Evolutionary conservation across 1,284 basidiomycete species (phyloP), one percentile per base, ranked within the genome.

Genomic region (Apiotrichum veenhuisii): DNA sequence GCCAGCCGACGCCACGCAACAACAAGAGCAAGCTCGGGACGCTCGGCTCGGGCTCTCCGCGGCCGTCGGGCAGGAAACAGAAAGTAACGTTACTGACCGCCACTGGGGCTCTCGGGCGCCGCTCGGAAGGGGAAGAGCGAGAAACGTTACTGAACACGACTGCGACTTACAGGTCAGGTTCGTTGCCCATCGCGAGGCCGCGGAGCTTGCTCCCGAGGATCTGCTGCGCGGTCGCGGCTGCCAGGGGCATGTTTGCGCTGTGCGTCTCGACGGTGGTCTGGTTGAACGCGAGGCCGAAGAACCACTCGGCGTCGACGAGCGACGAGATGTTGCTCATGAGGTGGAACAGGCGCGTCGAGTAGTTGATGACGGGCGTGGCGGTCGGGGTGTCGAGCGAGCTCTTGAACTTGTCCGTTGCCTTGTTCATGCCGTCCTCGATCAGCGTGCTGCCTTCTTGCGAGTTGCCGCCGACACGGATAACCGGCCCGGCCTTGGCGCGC

Each of bases 391-490:
- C 48, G 37, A 49, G 49, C 34, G 51, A 53, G 36, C 52, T 59
- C 50, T 69, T 68, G 54, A 69, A 66, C 61, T 65, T 67, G 34
- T 61, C 78, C 27, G 85, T 77, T 3, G 81, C 80, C 53, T 80
- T 75, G 0, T 74, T 60, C 11, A 83, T 74, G 12, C 77, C 77
- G 26, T 79, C 74, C 0, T 65, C 51, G 48, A 83, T 80, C 43
- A 84, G 70, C 0, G 77, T 77, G 12, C 84, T 84, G 25, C 78
- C 81, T 59, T 88, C 86, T 66, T 88, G 87, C 2, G 85, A 85
- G 72, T 89, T 89, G 53, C 88, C 88, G 36, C 88, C 88, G 4
- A 89, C 80, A 43, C 88, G 85, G 18, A 89, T 74, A 7, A 86
- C 79, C 7, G 79, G 69, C 1, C 87, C 87, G 10, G 79, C 80